Percentiles rank a stretch among this genome's conserved stretches.
Evolutionary conservation across 2,329 filamentous ascomycete species (phyloP).

Genomic region (Hymenoscyphus infarciens): DNA sequence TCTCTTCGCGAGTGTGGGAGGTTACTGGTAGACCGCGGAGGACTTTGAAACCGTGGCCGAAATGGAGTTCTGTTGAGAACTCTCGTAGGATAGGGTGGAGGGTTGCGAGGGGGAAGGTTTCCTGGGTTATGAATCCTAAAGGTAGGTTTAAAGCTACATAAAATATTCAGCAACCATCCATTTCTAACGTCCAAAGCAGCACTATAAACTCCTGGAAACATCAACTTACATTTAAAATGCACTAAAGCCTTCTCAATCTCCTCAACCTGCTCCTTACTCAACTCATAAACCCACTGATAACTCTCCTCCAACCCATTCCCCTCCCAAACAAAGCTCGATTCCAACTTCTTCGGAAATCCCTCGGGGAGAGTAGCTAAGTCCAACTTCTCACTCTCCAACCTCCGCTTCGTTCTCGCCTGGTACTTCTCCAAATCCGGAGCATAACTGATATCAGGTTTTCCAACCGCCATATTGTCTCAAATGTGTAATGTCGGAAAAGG

Average conservation of each 20-base stretch:
- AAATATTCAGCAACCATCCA: constrained; percentile 8
- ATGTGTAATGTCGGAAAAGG: background rate
- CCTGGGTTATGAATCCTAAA: constrained; percentile 43
- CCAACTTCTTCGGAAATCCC: constrained; percentile 48
- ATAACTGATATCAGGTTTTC: constrained; percentile 56
- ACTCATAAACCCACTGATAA: constrained; percentile 52
- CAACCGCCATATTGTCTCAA: background rate
- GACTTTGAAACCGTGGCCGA: constrained; percentile 43
- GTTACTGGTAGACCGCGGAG: constrained; percentile 41
- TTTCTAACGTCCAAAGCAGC: background rate
- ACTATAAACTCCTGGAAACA: background rate
- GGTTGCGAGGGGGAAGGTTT: constrained; percentile 42
- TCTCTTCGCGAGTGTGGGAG: constrained; percentile 37
- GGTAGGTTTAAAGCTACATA: constrained; percentile 20
- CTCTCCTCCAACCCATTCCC: constrained; percentile 44
- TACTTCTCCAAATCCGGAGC: constrained; percentile 53
- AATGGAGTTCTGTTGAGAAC: constrained; percentile 38
- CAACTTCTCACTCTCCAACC: constrained; percentile 41
- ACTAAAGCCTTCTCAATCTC: constrained; percentile 45
- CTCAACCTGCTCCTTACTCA: constrained; percentile 44
- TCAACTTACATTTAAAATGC: constrained; percentile 37
- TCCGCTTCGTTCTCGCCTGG: constrained; percentile 45
- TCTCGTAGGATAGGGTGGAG: constrained; percentile 34
- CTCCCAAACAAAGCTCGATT: constrained; percentile 55
- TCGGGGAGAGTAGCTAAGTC: constrained; percentile 41